Evolutionary conservation across 306 rosid genomes (phyloP), one percentile per base, ranked within the genome.

Genomic region (Gastrolobium bilobum): DNA sequence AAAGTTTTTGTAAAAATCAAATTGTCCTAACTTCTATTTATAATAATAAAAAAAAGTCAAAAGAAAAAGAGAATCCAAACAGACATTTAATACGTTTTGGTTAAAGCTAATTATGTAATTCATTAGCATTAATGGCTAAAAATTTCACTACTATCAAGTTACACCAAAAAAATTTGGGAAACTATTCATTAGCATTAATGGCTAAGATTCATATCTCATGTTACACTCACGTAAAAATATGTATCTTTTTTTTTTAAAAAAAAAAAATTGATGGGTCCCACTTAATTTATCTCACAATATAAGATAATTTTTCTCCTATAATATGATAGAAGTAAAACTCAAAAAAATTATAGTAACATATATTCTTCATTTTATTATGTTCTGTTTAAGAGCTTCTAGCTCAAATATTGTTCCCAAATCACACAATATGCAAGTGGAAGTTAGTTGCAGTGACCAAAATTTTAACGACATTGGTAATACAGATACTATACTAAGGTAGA

Each of bases 81-180:
- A 20, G 26, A 20, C 26, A 20, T 1, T 1, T 20, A 20, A 1
- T 20, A 20, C 26, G 26, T 20, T 37, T 71, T 71, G 43, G 68
- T 47, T 34, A 29, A 51, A 69, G 31, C 30, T 66, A 44, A 20
- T 54, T 10, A 13, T 56, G 43, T 20, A 39, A 46, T n/a, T 15
- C 37, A 62, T 46, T 34, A 15, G 26, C 50, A 56, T 42, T 67
- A 35, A 65, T 65, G 58, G 46, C 75, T 15, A 44, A 43, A 57
- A 48, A n/a, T 42, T 59, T 46, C 5, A 8, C 58, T 29, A 26
- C 15, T 20, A 50, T 26, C 62, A 63, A 61, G 61, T 50, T 61
- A 38, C 51, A 34, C 13, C 15, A 10, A 38, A 26, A 13, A 31
- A 44, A 1, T 42, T 44, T n/a, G n/a, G n/a, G n/a, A n/a, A n/a